Conservation (phyloP, 495 filamentous ascomycete species). For the Penicillium antarcticum region DNA sequence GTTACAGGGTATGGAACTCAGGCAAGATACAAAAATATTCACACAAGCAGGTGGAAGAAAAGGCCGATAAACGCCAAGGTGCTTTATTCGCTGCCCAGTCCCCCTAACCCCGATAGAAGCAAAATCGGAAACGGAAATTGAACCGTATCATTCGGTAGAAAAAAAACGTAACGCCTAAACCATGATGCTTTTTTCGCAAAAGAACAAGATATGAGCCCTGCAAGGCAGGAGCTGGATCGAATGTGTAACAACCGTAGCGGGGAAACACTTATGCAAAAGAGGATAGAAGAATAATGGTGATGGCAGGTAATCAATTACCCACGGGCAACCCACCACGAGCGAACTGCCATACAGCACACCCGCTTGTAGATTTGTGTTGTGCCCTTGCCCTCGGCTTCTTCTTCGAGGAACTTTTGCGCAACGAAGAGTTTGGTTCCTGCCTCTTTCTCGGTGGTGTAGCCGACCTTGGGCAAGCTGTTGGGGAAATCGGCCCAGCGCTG, state of each 20-base stretch:
- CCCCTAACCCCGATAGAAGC: constrained; percentile 15
- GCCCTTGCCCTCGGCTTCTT: constrained; percentile 64
- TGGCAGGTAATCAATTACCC: constrained; percentile 23
- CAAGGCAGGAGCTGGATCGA: constrained; percentile 7
- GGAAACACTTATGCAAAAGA: constrained; percentile 6
- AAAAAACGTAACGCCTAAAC: constrained; percentile 19
- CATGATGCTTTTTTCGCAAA: constrained; percentile 27
- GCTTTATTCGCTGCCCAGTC: constrained; percentile 21
- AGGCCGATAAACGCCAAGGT: constrained; percentile 24
- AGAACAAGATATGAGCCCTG: constrained; percentile 5
- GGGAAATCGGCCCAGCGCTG: constrained; percentile 63
- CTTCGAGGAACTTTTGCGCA: constrained; percentile 76
- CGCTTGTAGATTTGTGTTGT: constrained; percentile 81
- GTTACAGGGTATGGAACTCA: constrained; percentile 20
- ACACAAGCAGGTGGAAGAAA: constrained; percentile 16
- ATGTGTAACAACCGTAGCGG: not conserved
- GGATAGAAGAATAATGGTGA: constrained; percentile 4
- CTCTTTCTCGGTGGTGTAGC: constrained; percentile 66
- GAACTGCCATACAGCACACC: constrained; percentile 67
- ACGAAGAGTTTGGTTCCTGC: constrained; percentile 70
- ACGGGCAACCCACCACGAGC: constrained; percentile 50
- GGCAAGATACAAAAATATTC: constrained; percentile 14
- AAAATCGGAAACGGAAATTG: not conserved
- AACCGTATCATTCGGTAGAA: constrained; percentile 5
- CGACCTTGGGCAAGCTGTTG: constrained; percentile 53